Percentiles rank a stretch among this genome's conserved stretches.
Evolutionary conservation across 371 early-diverging fungal species (phyloP).

Genomic region (Nematocida sp.): DNA sequence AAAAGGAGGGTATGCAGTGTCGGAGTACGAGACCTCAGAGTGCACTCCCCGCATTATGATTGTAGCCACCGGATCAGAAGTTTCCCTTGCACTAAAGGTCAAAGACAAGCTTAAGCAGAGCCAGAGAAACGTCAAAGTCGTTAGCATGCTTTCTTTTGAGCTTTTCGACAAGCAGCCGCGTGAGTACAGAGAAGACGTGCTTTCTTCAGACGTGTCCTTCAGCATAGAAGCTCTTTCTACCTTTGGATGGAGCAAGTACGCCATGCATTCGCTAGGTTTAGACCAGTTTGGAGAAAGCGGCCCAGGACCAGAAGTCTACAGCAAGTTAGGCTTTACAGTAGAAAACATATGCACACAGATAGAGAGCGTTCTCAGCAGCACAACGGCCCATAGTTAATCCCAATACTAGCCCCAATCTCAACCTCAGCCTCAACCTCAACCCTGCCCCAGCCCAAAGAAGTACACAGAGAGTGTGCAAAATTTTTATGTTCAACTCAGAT

Average conservation of each 20-base stretch:
- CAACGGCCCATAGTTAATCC: neutral
- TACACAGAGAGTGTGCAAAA: neutral
- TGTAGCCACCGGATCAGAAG: constrained; percentile 88
- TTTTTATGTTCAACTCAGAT: constrained; percentile 43
- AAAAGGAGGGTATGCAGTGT: constrained; percentile 58
- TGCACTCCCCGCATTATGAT: constrained; percentile 71
- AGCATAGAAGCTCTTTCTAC: constrained; percentile 85
- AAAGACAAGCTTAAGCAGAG: constrained; percentile 69
- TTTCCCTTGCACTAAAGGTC: constrained; percentile 75
- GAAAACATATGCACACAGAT: too few relatives aligned
- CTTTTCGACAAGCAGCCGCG: constrained; percentile 80
- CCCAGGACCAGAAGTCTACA: constrained; percentile 40
- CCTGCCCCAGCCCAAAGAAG: neutral
- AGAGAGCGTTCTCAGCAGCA: neutral
- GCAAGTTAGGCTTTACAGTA: constrained; percentile 55
- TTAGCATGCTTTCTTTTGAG: constrained; percentile 87
- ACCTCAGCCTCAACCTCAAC: neutral
- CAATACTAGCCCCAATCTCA: too few relatives aligned
- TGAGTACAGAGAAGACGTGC: constrained; percentile 75
- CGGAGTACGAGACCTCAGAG: constrained; percentile 66
- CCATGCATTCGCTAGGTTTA: constrained; percentile 81
- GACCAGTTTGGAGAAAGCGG: constrained; percentile 85
- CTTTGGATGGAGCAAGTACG: constrained; percentile 85
- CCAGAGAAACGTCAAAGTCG: constrained; percentile 71
- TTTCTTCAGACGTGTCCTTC: constrained; percentile 73